A percentile compares a stretch with the other conserved stretches of the same genome.
Evolutionary conservation across 1,284 basidiomycete species (phyloP).

Genomic region (Cerioporus squamosus): DNA sequence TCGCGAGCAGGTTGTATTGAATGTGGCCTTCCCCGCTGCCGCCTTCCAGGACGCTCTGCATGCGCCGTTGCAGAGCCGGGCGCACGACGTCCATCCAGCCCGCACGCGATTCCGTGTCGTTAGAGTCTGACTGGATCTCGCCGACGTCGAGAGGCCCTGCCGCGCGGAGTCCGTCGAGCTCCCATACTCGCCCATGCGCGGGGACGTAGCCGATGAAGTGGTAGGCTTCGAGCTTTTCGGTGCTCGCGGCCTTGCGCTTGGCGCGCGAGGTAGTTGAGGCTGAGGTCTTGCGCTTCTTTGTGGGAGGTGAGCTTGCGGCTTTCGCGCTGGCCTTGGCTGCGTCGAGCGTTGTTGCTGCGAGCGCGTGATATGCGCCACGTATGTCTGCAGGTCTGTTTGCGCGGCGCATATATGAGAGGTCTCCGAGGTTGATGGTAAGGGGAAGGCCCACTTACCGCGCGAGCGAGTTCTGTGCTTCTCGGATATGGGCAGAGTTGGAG

Average conservation of each 20-base stretch:
- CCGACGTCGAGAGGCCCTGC: slow-evolving; percentile 62
- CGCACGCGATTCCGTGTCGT: slow-evolving; percentile 18
- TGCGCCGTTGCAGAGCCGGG: slow-evolving; percentile 61
- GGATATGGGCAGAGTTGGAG: slow-evolving; percentile 54
- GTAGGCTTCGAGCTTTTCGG: slow-evolving; percentile 50
- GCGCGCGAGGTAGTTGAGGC: slow-evolving; percentile 25
- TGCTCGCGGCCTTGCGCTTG: slow-evolving; percentile 24
- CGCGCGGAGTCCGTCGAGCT: slow-evolving; percentile 47
- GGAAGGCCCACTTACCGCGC: slow-evolving; percentile 46
- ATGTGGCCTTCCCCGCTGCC: slow-evolving; percentile 47
- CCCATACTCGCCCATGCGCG: slow-evolving; percentile 64
- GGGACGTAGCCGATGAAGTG: slow-evolving; percentile 71
- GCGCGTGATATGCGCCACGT: slow-evolving; percentile 51
- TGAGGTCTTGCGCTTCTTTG: slow-evolving; percentile 44
- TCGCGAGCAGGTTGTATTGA: slow-evolving; percentile 61
- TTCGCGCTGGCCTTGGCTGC: slow-evolving; percentile 28
- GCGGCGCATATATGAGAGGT: neutral
- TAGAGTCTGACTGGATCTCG: slow-evolving; percentile 41
- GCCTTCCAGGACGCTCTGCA: slow-evolving; percentile 55
- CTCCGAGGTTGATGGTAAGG: neutral
- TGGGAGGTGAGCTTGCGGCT: slow-evolving; percentile 36
- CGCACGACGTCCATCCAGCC: slow-evolving; percentile 64
- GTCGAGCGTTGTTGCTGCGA: slow-evolving; percentile 50
- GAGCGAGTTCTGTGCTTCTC: slow-evolving; percentile 59
- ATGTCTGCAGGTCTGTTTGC: slow-evolving; percentile 56